Conservation (phyloP, 441 rosid genomes). For the Populus hybrid region DNA sequence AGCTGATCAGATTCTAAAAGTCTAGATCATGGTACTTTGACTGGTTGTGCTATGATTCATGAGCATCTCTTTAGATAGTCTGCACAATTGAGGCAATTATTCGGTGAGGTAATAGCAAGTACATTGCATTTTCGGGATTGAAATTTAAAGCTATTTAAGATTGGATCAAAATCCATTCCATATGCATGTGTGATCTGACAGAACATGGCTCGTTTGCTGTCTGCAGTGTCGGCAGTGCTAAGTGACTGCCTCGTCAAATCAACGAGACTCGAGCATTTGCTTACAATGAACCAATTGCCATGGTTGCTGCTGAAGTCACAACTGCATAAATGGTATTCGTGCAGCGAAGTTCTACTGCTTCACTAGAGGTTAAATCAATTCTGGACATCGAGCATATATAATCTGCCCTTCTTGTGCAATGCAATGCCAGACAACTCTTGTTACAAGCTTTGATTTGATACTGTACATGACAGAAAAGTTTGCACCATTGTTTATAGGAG, state of each 20-base stretch:
- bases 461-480: no score
- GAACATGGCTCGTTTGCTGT: neutral
- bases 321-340: no score
- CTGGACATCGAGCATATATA: neutral
- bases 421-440: neutral
- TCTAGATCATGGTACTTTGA: neutral
- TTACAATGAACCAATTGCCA: no score
- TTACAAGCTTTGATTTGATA: neutral
- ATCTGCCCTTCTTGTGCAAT: neutral
- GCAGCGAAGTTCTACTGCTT: neutral
- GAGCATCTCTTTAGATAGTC: neutral
- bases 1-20: conserved; percentile 11
- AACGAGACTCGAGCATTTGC: no score
- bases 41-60: neutral
- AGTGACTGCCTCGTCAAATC: no score
- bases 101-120: neutral
- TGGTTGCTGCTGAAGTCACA: no score
- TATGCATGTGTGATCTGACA: neutral
- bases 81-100: neutral
- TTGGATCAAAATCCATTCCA: neutral
- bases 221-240: neutral
- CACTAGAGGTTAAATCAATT: neutral
- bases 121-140: neutral
- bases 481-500: no score
- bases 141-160: neutral